Base-by-base conservation (phyloP, 2,329 filamentous ascomycete genomes). In the Fusarium camptoceras region DNA sequence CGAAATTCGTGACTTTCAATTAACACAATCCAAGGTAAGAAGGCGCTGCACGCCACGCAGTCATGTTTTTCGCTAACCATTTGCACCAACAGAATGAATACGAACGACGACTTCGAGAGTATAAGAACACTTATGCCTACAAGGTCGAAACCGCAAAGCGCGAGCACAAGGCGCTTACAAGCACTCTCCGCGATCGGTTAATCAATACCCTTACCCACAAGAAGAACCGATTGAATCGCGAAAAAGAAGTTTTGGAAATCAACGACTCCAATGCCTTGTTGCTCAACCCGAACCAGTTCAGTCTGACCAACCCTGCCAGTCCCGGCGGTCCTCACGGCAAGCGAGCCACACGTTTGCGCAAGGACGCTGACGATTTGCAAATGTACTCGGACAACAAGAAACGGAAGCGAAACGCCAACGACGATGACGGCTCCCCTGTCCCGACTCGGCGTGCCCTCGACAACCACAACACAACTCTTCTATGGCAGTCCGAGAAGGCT, bases 1-100 rank as follows among this genome's bases (percentile, higher is more conserved):
- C 71, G 94, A 98, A 80, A 88, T 93, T 76, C 89, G 93, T 73
- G 96, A 99, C 83, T 90, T 92, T 69, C 90, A 94, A 74, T 82
- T 98, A 76, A 91, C 92, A 9, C 88, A 91, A 76, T 88, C 97
- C 71, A 91, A 92, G 86, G 96, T 97, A 85, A 76, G 88, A 79
- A 30, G 22, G 44, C 41, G 62, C 57, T n/a, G 37, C 24, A 59
- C 25, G 43, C 42, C 48, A 46, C 34, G 44, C 34, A 47, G 27
- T 18, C 20, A 55, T 39, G 51, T 46, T 54, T 55, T 49, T 48
- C 55, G 50, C 71, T 76, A 70, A 71, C 61, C 12, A 39, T 28
- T 30, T 37, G 48, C 47, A 34, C 53, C 46, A 61, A 49, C 73
- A 91, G 89, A 84, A 86, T 66, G 88, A 91, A 68, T 89, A 87